Evolutionary conservation across 306 rosid genomes (phyloP).

Genomic region (Vigna reflexopilosa): DNA sequence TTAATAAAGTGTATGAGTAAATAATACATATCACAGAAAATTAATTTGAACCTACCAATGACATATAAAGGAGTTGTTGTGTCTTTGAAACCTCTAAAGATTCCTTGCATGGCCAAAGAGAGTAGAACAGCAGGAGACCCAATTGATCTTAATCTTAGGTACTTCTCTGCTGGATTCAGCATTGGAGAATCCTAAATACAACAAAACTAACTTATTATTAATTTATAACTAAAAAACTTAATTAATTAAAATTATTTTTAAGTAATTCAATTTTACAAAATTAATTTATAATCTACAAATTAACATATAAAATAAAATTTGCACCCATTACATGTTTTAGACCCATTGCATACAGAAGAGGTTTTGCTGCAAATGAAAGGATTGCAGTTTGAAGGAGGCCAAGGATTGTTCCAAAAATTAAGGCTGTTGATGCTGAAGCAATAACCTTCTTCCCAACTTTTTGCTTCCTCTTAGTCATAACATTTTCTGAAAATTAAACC

Average conservation of each 20-base stretch:
- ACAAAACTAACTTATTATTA: neutral
- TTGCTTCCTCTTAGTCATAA: neutral
- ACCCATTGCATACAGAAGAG: conserved; percentile 10
- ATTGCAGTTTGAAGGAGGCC: conserved; percentile 16
- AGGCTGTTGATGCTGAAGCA: conserved; percentile 2
- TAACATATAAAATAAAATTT: too few species aligned
- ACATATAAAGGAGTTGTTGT: conserved; percentile 78
- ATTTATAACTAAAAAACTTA: too few species aligned
- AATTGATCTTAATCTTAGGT: neutral
- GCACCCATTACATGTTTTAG: neutral
- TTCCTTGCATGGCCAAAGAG: conserved; percentile 88
- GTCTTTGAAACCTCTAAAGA: conserved; percentile 85
- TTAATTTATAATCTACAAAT: too few species aligned
- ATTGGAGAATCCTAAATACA: neutral
- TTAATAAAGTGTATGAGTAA: too few species aligned
- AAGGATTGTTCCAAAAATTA: conserved; percentile 2
- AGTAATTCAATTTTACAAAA: too few species aligned
- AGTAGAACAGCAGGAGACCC: conserved; percentile 95
- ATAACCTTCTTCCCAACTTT: conserved; percentile 1
- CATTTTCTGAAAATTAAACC: neutral
- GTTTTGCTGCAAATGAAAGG: neutral
- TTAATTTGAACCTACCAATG: neutral
- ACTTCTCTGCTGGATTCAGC: conserved; percentile 7
- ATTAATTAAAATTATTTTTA: too few species aligned
- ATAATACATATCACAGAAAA: too few species aligned